Evolutionary conservation across 2,329 filamentous ascomycete genomes (phyloP), one percentile per base, ranked within the genome.

Genomic region (Pseudogymnoascus sp.): DNA sequence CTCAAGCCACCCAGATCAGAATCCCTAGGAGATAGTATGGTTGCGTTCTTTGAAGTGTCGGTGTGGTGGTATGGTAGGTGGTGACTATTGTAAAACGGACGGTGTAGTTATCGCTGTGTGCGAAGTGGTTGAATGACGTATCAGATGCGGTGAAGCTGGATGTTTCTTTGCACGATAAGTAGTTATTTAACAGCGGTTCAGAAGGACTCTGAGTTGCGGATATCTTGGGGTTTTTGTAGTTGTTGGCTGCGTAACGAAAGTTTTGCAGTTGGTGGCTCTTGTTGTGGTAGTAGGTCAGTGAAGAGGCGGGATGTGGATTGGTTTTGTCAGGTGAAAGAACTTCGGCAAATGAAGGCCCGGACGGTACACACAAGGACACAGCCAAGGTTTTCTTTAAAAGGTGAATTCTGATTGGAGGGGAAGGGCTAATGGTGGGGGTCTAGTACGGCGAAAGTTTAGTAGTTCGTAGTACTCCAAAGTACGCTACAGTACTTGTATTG

Each of bases 161-260:
- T 23, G 59, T 42, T 60, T 35, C 33, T 60, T 56, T n/a, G 21
- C 33, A 60, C 23, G 33, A 42, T 42, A 28, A 11, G 12, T 16
- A n/a, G n/a, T 7, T 42, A 31, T 25, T 38, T 38, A 28, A 37
- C 18, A 38, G 59, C 59, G 33, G 59, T 38, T 60, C 59, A 38
- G 59, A 60, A 40, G 59, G 59, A 60, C 59, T 60, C 59, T 60
- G 59, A 60, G 33, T 42, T 60, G 59, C 59, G 50, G 18, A 56
- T 33, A 4, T 56, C n/a, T 31, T 18, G 47, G 4, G 16, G 28
- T 18, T 53, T 31, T 53, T 53, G 47, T 14, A 12, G 50, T 33
- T 56, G 50, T 53, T 28, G 25, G 50, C 50, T 56, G 50, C 50
- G 50, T 33, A 56, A 56, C 50, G 18, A 56, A 56, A 33, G 50